Evolutionary conservation across 805 yeast species (phyloP).

Genomic region (Candida namnaoensis): DNA sequence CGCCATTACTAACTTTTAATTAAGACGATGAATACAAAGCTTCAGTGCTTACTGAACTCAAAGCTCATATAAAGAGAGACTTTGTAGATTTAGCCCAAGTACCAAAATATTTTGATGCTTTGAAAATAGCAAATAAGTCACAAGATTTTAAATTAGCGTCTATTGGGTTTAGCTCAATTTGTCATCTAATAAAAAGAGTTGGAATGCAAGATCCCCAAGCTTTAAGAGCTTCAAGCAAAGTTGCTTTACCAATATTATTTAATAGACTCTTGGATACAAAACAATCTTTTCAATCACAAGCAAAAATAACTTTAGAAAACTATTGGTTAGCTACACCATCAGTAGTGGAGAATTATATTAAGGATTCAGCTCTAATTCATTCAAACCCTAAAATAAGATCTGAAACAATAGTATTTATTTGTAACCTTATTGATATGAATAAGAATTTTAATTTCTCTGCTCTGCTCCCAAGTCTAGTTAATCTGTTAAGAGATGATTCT

Average conservation of each 20-base stretch:
- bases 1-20: no score
- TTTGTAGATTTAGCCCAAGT: conserved; percentile 41
- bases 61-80: conserved; percentile 47
- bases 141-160: conserved; percentile 28
- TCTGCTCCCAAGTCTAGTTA: conserved; percentile 16
- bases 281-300: conserved; percentile 27
- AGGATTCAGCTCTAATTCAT: conserved; percentile 33
- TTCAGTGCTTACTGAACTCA: conserved; percentile 23
- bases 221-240: conserved; percentile 30
- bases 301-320: conserved; percentile 42
- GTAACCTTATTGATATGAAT: conserved; percentile 28
- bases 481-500: conserved; percentile 16
- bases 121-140: conserved; percentile 35
- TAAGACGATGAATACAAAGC: conserved; percentile 12
- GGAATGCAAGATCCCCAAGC: conserved; percentile 45
- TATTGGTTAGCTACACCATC: conserved; percentile 46
- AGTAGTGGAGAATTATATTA: conserved; percentile 36
- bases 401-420: conserved; percentile 36
- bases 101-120: conserved; percentile 40
- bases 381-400: conserved; percentile 27
- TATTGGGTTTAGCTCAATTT: conserved; percentile 38
- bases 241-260: conserved; percentile 44
- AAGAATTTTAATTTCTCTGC: conserved; percentile 23
- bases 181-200: conserved; percentile 49
- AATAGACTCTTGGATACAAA: conserved; percentile 35